Evolutionary conservation across 1,284 basidiomycete species (phyloP).

Genomic region (Ganoderma lucidum): DNA sequence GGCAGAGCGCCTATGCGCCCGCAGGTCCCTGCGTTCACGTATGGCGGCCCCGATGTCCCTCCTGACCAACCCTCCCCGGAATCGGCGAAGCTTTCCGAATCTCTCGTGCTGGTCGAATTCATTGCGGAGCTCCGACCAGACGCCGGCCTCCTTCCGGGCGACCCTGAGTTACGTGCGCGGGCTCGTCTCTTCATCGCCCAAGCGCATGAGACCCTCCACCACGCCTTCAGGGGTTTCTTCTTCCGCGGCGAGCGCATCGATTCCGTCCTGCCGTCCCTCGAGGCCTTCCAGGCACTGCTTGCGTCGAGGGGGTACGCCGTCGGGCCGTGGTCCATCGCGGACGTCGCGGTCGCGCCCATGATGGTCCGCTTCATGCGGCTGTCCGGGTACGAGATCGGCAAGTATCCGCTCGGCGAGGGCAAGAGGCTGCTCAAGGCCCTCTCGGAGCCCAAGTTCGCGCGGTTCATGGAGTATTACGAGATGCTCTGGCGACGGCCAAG

Average conservation of each 20-base stretch:
- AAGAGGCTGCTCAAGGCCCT: slow-evolving; percentile 29
- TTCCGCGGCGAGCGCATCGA: slow-evolving; percentile 53
- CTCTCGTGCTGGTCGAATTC: slow-evolving; percentile 68
- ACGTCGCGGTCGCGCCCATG: slow-evolving; percentile 39
- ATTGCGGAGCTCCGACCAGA: slow-evolving; percentile 60
- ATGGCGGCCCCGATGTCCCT: slow-evolving; percentile 59
- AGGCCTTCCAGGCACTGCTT: slow-evolving; percentile 45
- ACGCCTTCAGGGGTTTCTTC: slow-evolving; percentile 41
- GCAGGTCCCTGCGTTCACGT: slow-evolving; percentile 61
- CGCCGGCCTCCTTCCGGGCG: slow-evolving; percentile 54
- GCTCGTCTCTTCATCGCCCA: slow-evolving; percentile 68
- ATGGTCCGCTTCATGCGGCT: slow-evolving; percentile 30
- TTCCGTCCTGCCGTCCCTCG: slow-evolving; percentile 45
- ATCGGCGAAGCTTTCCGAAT: slow-evolving; percentile 66
- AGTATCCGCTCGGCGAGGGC: slow-evolving; percentile 31
- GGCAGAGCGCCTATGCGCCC: slow-evolving; percentile 10
- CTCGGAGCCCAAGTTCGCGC: slow-evolving; percentile 38
- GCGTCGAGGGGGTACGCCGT: slow-evolving; percentile 37
- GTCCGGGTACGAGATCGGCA: slow-evolving; percentile 30
- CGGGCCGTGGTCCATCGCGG: slow-evolving; percentile 56
- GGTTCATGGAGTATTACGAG: slow-evolving; percentile 41
- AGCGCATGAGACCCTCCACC: slow-evolving; percentile 52
- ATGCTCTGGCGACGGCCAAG: slow-evolving; percentile 43
- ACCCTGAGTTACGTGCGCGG: slow-evolving; percentile 61
- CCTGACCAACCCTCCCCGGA: slow-evolving; percentile 63